Evolutionary conservation across 768 basidiomycete species (phyloP).

Genomic region (Suillus subalutaceus): DNA sequence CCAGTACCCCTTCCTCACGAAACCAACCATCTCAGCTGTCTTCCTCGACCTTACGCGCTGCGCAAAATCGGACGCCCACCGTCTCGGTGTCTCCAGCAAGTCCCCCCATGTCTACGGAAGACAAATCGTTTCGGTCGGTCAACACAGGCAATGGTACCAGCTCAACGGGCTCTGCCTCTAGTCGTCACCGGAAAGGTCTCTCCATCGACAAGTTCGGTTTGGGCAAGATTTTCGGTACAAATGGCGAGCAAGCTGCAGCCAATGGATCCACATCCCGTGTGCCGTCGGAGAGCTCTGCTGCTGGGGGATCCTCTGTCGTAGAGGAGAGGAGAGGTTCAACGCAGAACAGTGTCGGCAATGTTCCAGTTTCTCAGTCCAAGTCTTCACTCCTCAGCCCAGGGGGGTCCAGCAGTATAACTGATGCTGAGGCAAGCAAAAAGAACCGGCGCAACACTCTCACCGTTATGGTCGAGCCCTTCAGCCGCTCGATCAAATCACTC

Average conservation of each 20-base stretch:
- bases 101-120: slow-evolving; percentile 39
- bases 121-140: slow-evolving; percentile 32
- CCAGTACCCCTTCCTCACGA: slow-evolving; percentile 21
- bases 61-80: slow-evolving; percentile 31
- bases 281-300: slow-evolving; percentile 43
- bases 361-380: slow-evolving; percentile 33
- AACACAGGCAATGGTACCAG: slow-evolving; percentile 25
- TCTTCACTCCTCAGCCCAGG: slow-evolving; percentile 41
- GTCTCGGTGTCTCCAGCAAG: slow-evolving; percentile 45
- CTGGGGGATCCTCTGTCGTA: slow-evolving; percentile 21
- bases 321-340: slow-evolving; percentile 22
- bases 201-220: slow-evolving; percentile 82
- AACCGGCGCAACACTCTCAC: slow-evolving; percentile 81
- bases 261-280: slow-evolving; percentile 42
- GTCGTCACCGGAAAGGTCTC: slow-evolving; percentile 66
- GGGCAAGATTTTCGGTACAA: slow-evolving; percentile 68
- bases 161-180: slow-evolving; percentile 43
- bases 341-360: slow-evolving; percentile 18
- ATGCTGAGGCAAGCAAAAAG: slow-evolving; percentile 51
- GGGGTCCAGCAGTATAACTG: slow-evolving; percentile 21
- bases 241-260: slow-evolving; percentile 34
- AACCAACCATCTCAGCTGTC: slow-evolving; percentile 26
- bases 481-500: slow-evolving; percentile 44
- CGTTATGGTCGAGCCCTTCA: slow-evolving; percentile 82
- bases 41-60: slow-evolving; percentile 30